phyloP scores from a whole-genome alignment of 495 filamentous ascomycete genomes.

The Massariosphaeria phaeospora region DNA sequence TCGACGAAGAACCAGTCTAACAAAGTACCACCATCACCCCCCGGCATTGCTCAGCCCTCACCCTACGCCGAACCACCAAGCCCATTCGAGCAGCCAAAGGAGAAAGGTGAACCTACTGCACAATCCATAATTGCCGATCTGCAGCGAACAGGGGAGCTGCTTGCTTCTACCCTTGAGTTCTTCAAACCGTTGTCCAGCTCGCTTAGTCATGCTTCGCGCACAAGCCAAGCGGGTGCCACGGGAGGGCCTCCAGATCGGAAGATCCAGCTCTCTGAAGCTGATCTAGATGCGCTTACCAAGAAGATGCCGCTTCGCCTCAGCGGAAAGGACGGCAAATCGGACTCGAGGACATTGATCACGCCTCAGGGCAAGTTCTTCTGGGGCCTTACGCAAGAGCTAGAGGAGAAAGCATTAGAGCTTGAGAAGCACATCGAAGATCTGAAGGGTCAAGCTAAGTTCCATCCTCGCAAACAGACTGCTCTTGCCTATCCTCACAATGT shows the following conservation, averaged over 20 bases:
- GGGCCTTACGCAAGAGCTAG: slow-evolving; percentile 69
- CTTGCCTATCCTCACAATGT: slow-evolving; percentile 2
- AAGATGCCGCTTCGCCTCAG: slow-evolving; percentile 44
- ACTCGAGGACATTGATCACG: slow-evolving; percentile 59
- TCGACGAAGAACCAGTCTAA: slow-evolving; percentile 3
- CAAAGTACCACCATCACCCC: slow-evolving; percentile 18
- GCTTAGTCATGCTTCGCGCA: slow-evolving; percentile 33
- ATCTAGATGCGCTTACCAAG: slow-evolving; percentile 37
- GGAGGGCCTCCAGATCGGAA: slow-evolving; percentile 25
- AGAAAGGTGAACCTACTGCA: slow-evolving; percentile 24
- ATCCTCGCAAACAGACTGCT: slow-evolving; percentile 7
- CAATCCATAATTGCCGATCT: slow-evolving; percentile 46
- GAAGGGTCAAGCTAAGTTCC: slow-evolving; percentile 20
- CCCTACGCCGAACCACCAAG: background rate
- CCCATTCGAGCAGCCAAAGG: slow-evolving; percentile 1
- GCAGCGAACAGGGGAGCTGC: slow-evolving; percentile 47
- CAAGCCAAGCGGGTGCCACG: background rate
- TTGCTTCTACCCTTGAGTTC: slow-evolving; percentile 49
- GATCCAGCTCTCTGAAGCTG: slow-evolving; percentile 34
- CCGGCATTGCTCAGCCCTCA: slow-evolving; percentile 8
- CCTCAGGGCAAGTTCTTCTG: slow-evolving; percentile 73
- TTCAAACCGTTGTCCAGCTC: slow-evolving; percentile 52
- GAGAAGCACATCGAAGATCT: slow-evolving; percentile 52
- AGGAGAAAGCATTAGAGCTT: slow-evolving; percentile 68
- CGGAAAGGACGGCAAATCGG: slow-evolving; percentile 32